Evolutionary conservation across 306 rosid species (phyloP), one percentile per base, ranked within the genome.

Genomic region (Prunus dulcis): DNA sequence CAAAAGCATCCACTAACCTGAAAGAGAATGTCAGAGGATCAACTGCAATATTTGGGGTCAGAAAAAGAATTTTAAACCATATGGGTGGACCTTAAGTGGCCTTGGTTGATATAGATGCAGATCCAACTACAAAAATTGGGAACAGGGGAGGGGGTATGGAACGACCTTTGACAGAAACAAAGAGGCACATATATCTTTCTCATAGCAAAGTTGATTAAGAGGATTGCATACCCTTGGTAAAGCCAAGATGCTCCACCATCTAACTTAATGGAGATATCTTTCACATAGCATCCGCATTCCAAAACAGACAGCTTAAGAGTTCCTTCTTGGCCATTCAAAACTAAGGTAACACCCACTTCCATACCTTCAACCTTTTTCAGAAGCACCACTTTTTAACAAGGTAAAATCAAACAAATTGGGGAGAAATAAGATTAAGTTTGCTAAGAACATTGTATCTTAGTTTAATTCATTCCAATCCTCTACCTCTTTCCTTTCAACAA

Each of bases 171-270:
- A 19, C 15, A 23, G 5, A 53, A 32, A 52, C 25, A 47, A 62
- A 69, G 63, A 50, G 6, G 1, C 32, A 30, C 25, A 70, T 75
- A 43, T 41, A 17, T 15, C 65, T 30, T 52, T 85, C 22, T 28
- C 69, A 77, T 12, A 67, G 61, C 51, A 79, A 71, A 74, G 63
- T 53, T 13, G 75, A 3, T 74, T 67, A 70, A 76, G 82, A 87
- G 73, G 69, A 72, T 75, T 69, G 81, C 81, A 60, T 90, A 94
- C 97, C 80, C 77, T 87, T 94, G 91, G 85, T 94, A 91, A 86
- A 94, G 93, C 97, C 96, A 94, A 61, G 97, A 87, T 75, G 89
- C 91, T 27, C 94, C 98, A 61, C 98, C 97, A 3, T 94, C 81
- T 84, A 94, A 25, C 82, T 87, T 82, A 79, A 91, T 89, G 66